Conservation (phyloP, 2,329 filamentous ascomycete species). For the Laburnicola sp. region DNA sequence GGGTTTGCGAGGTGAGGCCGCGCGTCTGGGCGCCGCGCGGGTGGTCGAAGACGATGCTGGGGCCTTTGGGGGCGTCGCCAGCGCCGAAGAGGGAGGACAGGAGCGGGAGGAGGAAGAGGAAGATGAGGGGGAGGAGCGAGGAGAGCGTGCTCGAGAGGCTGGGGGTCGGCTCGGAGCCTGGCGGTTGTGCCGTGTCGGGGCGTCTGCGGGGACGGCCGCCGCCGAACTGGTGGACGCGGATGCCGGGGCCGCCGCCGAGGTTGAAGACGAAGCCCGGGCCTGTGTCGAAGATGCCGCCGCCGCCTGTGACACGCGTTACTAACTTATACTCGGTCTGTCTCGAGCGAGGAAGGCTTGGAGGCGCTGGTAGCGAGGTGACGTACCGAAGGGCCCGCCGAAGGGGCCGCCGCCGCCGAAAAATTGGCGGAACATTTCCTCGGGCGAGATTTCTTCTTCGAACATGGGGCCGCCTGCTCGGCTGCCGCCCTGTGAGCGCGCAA, state of each 20-base stretch:
- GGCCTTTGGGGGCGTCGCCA: constrained; percentile 59
- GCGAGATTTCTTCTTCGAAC: constrained; percentile 91
- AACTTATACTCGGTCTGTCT: constrained; percentile 5
- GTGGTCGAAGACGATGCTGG: constrained; percentile 74
- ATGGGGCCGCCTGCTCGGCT: constrained; percentile 58
- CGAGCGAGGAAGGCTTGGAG: constrained; percentile 12
- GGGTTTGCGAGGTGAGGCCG: constrained; percentile 69
- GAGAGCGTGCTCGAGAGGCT: constrained; percentile 60
- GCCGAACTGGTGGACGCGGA: constrained; percentile 94
- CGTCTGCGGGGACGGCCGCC: constrained; percentile 75
- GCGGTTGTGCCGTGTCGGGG: constrained; percentile 61
- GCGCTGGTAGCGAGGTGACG: constrained; percentile 23
- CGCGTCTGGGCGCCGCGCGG: constrained; percentile 72
- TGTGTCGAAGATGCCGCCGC: constrained; percentile 66
- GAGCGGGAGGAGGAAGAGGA: constrained; percentile 79
- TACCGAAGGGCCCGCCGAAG: constrained; percentile 68
- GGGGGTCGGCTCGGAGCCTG: constrained; percentile 55
- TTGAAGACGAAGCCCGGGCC: constrained; percentile 95
- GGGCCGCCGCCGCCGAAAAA: constrained; percentile 84
- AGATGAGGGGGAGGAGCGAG: constrained; percentile 81
- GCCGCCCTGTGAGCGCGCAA: constrained; percentile 52
- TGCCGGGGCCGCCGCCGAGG: constrained; percentile 84
- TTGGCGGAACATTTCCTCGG: constrained; percentile 93
- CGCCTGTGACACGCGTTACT: constrained; percentile 41
- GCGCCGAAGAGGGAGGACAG: constrained; percentile 74